Base-by-base conservation (phyloP, 2,329 filamentous ascomycete species). In the Beauveria asiatica region DNA sequence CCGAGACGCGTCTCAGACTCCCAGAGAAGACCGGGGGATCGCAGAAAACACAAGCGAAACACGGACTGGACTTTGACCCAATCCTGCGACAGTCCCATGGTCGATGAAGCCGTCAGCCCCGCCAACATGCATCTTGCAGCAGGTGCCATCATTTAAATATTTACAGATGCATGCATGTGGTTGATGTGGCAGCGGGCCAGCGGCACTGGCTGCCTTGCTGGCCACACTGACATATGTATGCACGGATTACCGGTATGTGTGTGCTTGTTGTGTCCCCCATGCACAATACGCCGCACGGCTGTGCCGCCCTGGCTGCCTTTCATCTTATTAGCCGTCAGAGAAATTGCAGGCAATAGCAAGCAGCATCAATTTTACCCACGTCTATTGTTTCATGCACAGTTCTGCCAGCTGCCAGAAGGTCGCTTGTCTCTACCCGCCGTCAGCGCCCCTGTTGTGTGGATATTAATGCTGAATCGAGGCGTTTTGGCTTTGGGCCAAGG, bases 11-110 rank as follows among this genome's bases (percentile, higher is more conserved):
- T 57, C 50, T 52, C 44, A 25, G 23, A 23, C 41, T 19, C 11
- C 27, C n/a, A 30, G 44, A 23, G 13, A 57, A 21, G 21, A 23
- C 27, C 17, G 42, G 53, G 42, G 42, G n/a, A 48, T 37, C 53
- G 27, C 42, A 37, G 7, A 46, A 42, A 39, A 57, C 33, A 44
- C n/a, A 57, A 19, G 46, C 56, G 56, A 58, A 58, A 58, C 56
- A 58, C 56, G 37, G 44, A 37, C 56, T 49, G 56, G 56, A 50
- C 37, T 44, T 50, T 39, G 25, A 25, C 45, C 46, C 46, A 58
- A n/a, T 58, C 46, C 56, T 58, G 56, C 33, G 33, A 58, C 56
- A 58, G 45, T 25, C 33, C 56, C 45, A 51, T 30, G 56, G 33
- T 33, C 13, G 19, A 23, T 25, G 44, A 37, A 37, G 44, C 19